Base-by-base conservation (phyloP, 768 basidiomycete genomes). In the Lentinula raphanica region DNA sequence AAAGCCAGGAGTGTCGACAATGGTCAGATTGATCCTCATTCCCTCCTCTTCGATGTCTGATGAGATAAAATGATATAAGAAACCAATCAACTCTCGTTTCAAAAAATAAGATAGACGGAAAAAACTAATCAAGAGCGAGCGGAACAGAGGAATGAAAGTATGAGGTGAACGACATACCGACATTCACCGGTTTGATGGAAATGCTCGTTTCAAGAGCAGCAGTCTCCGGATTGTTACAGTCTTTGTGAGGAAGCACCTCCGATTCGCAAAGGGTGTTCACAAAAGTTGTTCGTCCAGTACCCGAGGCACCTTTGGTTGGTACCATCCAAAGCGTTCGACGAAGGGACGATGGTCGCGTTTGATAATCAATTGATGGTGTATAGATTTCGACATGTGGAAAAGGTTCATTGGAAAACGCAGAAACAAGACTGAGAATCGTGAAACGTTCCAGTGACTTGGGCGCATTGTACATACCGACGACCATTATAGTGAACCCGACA, bases 1-100 rank as follows among this genome's bases (percentile, higher is more conserved):
- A 64, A 96, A 96, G 21, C 93, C 92, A 57, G 92, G 92, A 6
- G 92, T 96, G 71, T 96, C 93, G 39, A 96, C 90, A 58, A 96
- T 84, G 8, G 92, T 94, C 63, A 96, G 76, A 7, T 90, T 88
- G 68, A 96, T 92, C 60, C 93, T 85, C 42, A 94, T 84, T 19
- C 92, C 92, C 65, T 96, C 92, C 70, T 96, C 92, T 65, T 94
- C 92, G 55, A 96, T 82, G 72, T 96, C 45, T 57, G 21, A 25
- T 42, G 21, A 19, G 19, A 7, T 11, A 31, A 38, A n/a, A 49
- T 48, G 19, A 31, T 5, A 8, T 3, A 44, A 19, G 35, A 25
- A 38, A 9, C 19, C 19, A 35, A 36, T 21, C 21, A 9, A n/a
- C 13, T 7, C 8, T 8, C 6, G 8, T 7, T 35, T 35, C 32